Conservation (phyloP, 345 rosid species). For the Erysimum cheiranthoides region DNA sequence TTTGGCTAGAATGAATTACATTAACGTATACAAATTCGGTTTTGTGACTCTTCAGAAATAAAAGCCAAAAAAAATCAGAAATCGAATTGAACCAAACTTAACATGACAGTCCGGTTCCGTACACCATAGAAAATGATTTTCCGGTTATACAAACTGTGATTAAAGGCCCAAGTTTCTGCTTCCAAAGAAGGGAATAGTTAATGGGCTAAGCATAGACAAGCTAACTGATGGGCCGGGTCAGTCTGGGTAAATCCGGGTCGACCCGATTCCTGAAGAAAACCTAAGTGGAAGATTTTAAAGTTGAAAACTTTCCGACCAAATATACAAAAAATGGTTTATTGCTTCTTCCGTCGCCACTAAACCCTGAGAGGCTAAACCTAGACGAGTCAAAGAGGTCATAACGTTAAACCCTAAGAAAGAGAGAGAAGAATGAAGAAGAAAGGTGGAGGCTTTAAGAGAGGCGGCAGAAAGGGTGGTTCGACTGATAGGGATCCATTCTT, state of each 20-base stretch:
- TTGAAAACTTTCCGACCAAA: slow-evolving; percentile 43
- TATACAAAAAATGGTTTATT: slow-evolving; percentile 5
- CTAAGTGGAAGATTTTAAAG: slow-evolving; percentile 40
- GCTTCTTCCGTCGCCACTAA: slow-evolving; percentile 45
- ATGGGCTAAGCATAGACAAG: slow-evolving; percentile 4
- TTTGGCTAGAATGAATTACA: too few relatives aligned
- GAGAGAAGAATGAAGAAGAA: slow-evolving; percentile 39
- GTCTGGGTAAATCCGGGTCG: neutral
- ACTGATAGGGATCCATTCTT: slow-evolving; percentile 58
- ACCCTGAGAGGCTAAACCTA: slow-evolving; percentile 41
- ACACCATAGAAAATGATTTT: neutral
- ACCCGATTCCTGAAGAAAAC: slow-evolving; percentile 30
- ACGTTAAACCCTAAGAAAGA: slow-evolving; percentile 12
- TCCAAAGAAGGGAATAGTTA: neutral
- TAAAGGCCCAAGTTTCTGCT: neutral
- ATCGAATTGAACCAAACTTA: too few relatives aligned
- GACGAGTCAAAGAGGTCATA: neutral
- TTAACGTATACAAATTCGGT: too few relatives aligned
- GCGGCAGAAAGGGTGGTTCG: slow-evolving; percentile 44
- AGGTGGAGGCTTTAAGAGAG: slow-evolving; percentile 42
- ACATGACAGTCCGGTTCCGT: slow-evolving; percentile 4
- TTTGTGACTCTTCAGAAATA: too few relatives aligned
- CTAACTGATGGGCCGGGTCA: slow-evolving; percentile 3
- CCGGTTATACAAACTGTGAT: neutral
- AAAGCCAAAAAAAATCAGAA: too few relatives aligned